A percentile compares a stretch with the other conserved stretches of the same genome.
phyloP scores from a whole-genome alignment of 805 yeast species.

The Lipomyces chichibuensis region DNA sequence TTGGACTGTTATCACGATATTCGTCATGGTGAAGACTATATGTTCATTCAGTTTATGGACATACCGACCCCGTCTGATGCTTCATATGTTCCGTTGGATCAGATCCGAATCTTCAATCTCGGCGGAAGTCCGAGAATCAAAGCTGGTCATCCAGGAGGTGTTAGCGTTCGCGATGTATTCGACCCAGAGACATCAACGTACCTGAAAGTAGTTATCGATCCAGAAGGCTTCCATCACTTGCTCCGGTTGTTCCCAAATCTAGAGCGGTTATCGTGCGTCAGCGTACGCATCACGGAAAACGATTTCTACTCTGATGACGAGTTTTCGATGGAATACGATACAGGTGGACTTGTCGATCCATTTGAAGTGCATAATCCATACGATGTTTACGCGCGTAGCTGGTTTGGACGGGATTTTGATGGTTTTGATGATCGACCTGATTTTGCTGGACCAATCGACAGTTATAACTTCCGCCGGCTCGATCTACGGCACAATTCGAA shows the following conservation, averaged over 20 bases:
- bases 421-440: not conserved
- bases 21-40: not conserved
- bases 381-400: not conserved
- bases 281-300: not conserved
- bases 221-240: not conserved
- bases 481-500: not conserved
- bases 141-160: not conserved
- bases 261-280: not conserved
- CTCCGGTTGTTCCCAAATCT: not conserved
- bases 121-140: not conserved
- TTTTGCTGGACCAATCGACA: not conserved
- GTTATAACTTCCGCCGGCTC: not conserved
- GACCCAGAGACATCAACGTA: not conserved
- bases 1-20: constrained; percentile 17
- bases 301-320: not conserved
- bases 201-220: not conserved
- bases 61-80: not conserved
- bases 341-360: not conserved
- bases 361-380: not conserved
- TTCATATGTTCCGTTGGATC: not conserved
- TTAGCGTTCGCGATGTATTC: not conserved
- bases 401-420: not conserved
- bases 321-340: not conserved
- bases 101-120: not conserved
- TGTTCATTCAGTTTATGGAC: not conserved